phyloP scores from a whole-genome alignment of 1,284 basidiomycete species.

The Ustilago trichophora region DNA sequence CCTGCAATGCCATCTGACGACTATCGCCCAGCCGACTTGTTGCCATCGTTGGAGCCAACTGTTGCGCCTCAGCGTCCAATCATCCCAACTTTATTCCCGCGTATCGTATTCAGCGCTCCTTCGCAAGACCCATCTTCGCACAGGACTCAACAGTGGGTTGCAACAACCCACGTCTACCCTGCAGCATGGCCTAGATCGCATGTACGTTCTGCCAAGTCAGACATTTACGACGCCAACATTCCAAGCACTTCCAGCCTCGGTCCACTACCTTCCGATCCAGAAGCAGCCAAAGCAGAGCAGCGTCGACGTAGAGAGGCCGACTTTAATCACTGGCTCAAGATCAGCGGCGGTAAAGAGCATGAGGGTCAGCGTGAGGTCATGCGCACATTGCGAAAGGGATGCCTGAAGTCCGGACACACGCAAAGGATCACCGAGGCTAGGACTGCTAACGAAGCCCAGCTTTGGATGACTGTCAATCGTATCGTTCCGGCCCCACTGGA shows the following conservation, averaged over 20 bases:
- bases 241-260: constrained; percentile 18
- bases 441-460: constrained; percentile 34
- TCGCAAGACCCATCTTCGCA: constrained; percentile 32
- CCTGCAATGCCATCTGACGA: constrained; percentile 22
- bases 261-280: constrained; percentile 23
- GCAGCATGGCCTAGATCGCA: constrained; percentile 74
- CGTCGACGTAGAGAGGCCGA: constrained; percentile 34
- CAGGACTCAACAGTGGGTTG: constrained; percentile 66
- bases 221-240: constrained; percentile 31
- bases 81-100: constrained; percentile 14
- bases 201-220: constrained; percentile 36
- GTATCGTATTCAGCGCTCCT: constrained; percentile 36
- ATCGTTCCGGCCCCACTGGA: constrained; percentile 34
- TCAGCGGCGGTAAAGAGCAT: constrained; percentile 15
- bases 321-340: constrained; percentile 24
- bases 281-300: constrained; percentile 42
- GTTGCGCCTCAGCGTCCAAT: constrained; percentile 1
- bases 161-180: constrained; percentile 78
- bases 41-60: constrained; percentile 37
- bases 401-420: constrained; percentile 11
- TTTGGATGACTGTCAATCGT: constrained; percentile 40
- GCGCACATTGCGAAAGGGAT: constrained; percentile 13
- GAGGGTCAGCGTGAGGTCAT: constrained; percentile 18
- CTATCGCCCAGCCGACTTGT: constrained; percentile 21
- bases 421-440: constrained; percentile 27